Percentiles rank a stretch among this genome's conserved stretches.
These are phyloP conservation scores for Fusarium sp. DNA, from an alignment of 2,329 filamentous ascomycete genomes.

Conservation along the genomic window DNA sequence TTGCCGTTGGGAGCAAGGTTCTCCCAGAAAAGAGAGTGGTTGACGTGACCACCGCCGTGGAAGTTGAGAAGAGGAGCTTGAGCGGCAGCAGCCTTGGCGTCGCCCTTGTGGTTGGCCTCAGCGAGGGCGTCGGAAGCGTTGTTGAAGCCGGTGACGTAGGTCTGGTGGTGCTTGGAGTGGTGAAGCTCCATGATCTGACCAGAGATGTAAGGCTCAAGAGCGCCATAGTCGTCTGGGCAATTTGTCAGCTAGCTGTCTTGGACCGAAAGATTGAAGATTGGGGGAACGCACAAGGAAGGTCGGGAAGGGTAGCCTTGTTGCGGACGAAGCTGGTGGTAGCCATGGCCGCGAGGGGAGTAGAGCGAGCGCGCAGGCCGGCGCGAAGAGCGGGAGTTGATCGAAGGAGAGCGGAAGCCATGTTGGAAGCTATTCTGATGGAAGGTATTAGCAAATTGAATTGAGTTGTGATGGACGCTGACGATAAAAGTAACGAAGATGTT, in stretches of 20 bases:
- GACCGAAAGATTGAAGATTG: neutral
- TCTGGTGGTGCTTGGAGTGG: slow-evolving; percentile 94
- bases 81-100: slow-evolving; percentile 62
- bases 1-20: slow-evolving; percentile 78
- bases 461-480: neutral
- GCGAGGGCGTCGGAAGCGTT: slow-evolving; percentile 78
- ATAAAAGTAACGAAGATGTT: neutral
- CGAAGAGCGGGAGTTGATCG: slow-evolving; percentile 76
- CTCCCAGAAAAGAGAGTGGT: slow-evolving; percentile 89
- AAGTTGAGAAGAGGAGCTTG: slow-evolving; percentile 74
- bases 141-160: slow-evolving; percentile 92
- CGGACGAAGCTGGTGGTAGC: slow-evolving; percentile 82
- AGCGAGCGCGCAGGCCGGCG: slow-evolving; percentile 76
- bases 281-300: slow-evolving; percentile 69
- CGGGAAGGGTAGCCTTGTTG: slow-evolving; percentile 92
- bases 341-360: slow-evolving; percentile 71
- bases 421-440: slow-evolving; percentile 41
- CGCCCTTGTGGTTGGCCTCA: slow-evolving; percentile 73
- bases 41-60: slow-evolving; percentile 87
- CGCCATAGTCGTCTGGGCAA: slow-evolving; percentile 89
- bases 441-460: slow-evolving; percentile 12
- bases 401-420: slow-evolving; percentile 82
- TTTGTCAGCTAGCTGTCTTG: neutral
- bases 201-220: slow-evolving; percentile 86
- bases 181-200: slow-evolving; percentile 97